Evolutionary conservation across 441 rosid genomes (phyloP).

Genomic region (Syzygium malaccense): DNA sequence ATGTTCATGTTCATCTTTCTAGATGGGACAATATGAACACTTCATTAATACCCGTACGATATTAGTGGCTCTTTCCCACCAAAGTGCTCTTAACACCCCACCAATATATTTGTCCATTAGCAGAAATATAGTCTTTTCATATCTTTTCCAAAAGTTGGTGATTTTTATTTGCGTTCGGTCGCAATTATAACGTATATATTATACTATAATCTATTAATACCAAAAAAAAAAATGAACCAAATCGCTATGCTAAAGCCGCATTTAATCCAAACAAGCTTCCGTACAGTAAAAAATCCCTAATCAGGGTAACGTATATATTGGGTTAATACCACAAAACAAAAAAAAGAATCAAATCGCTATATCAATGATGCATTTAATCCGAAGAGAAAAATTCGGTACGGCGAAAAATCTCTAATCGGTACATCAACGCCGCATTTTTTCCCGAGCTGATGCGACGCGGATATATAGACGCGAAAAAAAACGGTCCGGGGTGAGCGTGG

Average conservation of each 20-base stretch:
- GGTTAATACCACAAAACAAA: too few relatives aligned
- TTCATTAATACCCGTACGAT: background rate
- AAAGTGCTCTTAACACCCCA: background rate
- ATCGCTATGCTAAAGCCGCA: rapidly evolving
- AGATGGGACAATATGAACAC: background rate
- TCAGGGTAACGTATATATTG: too few relatives aligned
- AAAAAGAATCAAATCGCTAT: rapidly evolving
- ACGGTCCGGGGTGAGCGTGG: rapidly evolving
- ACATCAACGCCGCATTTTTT: too few relatives aligned
- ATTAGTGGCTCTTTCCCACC: background rate
- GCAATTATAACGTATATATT: too few relatives aligned
- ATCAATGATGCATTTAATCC: rapidly evolving
- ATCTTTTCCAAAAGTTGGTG: background rate
- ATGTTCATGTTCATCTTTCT: background rate
- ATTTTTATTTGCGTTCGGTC: background rate
- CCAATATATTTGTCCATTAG: background rate
- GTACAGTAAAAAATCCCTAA: background rate
- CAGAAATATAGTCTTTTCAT: background rate
- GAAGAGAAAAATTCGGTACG: too few relatives aligned
- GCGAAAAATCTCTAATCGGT: too few relatives aligned
- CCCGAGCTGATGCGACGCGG: too few relatives aligned
- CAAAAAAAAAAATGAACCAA: rapidly evolving
- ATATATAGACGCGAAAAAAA: too few relatives aligned
- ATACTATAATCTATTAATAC: background rate
- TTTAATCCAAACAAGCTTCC: background rate